Base-by-base conservation (phyloP, 2,329 filamentous ascomycete species). In the Fusarium virguliforme region DNA sequence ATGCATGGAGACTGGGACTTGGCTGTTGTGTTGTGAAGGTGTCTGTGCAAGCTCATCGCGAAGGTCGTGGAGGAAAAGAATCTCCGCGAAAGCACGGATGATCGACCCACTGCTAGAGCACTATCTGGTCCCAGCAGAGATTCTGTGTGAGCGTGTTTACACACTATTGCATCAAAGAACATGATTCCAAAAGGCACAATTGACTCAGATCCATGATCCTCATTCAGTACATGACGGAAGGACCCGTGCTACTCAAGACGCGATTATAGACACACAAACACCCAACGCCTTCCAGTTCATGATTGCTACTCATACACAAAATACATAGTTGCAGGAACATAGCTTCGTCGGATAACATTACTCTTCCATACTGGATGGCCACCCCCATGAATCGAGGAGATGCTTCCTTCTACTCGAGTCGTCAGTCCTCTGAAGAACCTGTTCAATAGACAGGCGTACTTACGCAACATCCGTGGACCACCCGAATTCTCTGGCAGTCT, bases 311-410 rank as follows among this genome's bases (percentile, higher is more conserved):
- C 8, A 28, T 46, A 46, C 41, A 28, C 8, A 48, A n/a, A 15
- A 18, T 24, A 2, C 8, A 3, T 1, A 4, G 6, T 3, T 6
- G 13, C 3, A 48, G 1, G 2, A n/a, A 12, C n/a, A 30, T 7
- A n/a, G 43, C 8, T 9, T 28, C 8, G 6, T 8, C 5, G 9
- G 1, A 37, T 41, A 15, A 38, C 35, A 41, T 28, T 12, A 40
- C 54, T 43, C 26, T 22, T 48, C 58, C 50, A 58, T 46, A 38
- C 37, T 41, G 2, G 30, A 40, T 32, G 67, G 35, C 64, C 64
- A 67, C 4, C 54, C 58, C 67, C 67, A 70, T 38, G 64, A 58
- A 8, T 70, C 64, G 15, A 62, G 26, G 35, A 70, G 64, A 62
- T 70, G 67, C 22, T 58, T 61, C 51, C 56, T 65, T n/a, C 67